Evolutionary conservation across 352 stramenopile genomes (phyloP).

Genomic region (Globisporangium irregulare): DNA sequence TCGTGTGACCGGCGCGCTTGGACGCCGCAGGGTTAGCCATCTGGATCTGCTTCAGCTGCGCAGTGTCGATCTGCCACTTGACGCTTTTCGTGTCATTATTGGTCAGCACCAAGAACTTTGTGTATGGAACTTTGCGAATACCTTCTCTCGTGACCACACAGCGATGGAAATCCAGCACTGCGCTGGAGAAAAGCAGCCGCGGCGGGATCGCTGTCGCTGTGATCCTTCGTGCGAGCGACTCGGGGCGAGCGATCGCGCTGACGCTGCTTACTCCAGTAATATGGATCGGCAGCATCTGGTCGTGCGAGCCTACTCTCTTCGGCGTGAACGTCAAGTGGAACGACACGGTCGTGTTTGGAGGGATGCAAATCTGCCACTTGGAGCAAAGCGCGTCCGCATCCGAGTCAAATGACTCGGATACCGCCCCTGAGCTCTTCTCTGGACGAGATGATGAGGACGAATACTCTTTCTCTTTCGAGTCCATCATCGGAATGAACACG

Average conservation of each 20-base stretch:
- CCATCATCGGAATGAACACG: slow-evolving; percentile 68
- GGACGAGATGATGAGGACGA: not conserved
- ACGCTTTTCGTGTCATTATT: slow-evolving; percentile 66
- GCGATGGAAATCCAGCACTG: slow-evolving; percentile 76
- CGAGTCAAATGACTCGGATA: not conserved
- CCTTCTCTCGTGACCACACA: slow-evolving; percentile 85
- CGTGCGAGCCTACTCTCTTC: slow-evolving; percentile 30
- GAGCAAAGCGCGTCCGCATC: slow-evolving; percentile 30
- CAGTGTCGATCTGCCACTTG: slow-evolving; percentile 79
- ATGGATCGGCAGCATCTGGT: slow-evolving; percentile 71
- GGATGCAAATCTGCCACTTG: slow-evolving; percentile 75
- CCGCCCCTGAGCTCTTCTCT: not conserved
- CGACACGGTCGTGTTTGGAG: slow-evolving; percentile 58
- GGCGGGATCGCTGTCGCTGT: slow-evolving; percentile 52
- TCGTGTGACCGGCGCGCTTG: slow-evolving; percentile 30
- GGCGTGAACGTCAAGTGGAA: slow-evolving; percentile 82
- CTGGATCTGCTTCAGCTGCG: slow-evolving; percentile 27
- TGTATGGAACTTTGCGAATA: slow-evolving; percentile 87
- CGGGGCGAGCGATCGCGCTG: slow-evolving; percentile 20
- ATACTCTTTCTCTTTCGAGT: slow-evolving; percentile 4
- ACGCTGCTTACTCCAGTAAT: slow-evolving; percentile 48
- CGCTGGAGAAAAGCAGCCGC: slow-evolving; percentile 64
- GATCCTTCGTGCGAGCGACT: slow-evolving; percentile 44
- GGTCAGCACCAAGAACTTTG: slow-evolving; percentile 66
- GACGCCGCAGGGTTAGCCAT: slow-evolving; percentile 18